Evolutionary conservation across 176 grass and related monocot species (phyloP).

Genomic region (Carex kokanica): DNA sequence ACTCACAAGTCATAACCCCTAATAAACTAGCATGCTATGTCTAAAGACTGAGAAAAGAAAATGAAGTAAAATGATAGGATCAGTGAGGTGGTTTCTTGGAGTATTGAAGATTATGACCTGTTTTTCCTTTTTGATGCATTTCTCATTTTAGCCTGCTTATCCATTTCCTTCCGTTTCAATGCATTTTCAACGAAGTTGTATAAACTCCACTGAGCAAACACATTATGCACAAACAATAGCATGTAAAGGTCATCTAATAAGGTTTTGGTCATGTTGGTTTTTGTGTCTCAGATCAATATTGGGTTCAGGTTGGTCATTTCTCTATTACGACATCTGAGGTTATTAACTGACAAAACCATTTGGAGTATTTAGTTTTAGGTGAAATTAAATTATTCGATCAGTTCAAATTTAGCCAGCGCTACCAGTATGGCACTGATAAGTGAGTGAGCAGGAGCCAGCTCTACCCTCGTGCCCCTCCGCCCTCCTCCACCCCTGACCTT

Average conservation of each 20-base stretch:
- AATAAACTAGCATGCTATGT: not conserved
- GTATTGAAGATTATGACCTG: constrained; percentile 53
- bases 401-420: not conserved
- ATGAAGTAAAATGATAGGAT: not conserved
- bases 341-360: not conserved
- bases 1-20: not conserved
- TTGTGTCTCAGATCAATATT: not conserved
- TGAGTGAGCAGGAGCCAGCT: not conserved
- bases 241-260: not conserved
- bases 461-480: too few relatives aligned
- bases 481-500: too few relatives aligned
- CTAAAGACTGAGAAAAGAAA: constrained; percentile 15
- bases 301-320: not conserved
- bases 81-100: constrained; percentile 39
- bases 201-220: constrained; percentile 76
- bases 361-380: not conserved
- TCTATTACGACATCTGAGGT: not conserved
- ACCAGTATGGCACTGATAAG: not conserved
- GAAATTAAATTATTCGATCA: not conserved
- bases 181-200: constrained; percentile 75
- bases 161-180: constrained; percentile 43
- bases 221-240: constrained; percentile 48
- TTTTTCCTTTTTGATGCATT: constrained; percentile 65
- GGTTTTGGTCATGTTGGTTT: not conserved
- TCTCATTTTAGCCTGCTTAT: constrained; percentile 22